These are phyloP conservation scores for Hysterangium stoloniferum DNA, from an alignment of 768 basidiomycete species.

Conservation along the genomic window DNA sequence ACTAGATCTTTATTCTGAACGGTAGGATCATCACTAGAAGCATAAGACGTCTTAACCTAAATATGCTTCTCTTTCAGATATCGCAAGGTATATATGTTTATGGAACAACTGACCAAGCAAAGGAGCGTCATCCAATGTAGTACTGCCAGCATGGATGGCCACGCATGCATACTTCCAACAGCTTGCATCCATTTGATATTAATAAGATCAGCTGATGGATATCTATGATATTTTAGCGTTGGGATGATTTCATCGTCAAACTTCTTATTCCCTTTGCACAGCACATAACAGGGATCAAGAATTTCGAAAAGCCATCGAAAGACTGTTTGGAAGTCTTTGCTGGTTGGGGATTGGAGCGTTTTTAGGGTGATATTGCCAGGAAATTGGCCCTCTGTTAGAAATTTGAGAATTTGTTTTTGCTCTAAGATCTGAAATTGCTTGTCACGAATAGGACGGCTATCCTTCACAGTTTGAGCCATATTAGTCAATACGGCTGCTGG, in stretches of 20 bases:
- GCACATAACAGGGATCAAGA: constrained; percentile 61
- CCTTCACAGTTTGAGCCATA: constrained; percentile 55
- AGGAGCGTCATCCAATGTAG: constrained; percentile 89
- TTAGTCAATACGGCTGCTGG: constrained; percentile 28
- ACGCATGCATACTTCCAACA: constrained; percentile 85
- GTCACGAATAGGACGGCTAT: constrained; percentile 74
- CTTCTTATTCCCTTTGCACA: constrained; percentile 41
- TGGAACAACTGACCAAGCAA: constrained; percentile 54
- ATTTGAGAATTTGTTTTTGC: constrained; percentile 69
- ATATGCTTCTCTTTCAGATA: not conserved
- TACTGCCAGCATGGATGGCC: constrained; percentile 82
- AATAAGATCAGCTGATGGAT: constrained; percentile 73
- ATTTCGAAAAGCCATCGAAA: constrained; percentile 69
- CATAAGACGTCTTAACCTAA: constrained; percentile 3
- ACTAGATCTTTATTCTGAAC: constrained; percentile 52
- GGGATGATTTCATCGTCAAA: constrained; percentile 80
- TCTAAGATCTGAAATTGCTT: constrained; percentile 63
- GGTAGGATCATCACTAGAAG: constrained; percentile 51
- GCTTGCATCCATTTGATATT: constrained; percentile 84
- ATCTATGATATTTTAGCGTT: constrained; percentile 65
- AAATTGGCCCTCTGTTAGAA: constrained; percentile 57
- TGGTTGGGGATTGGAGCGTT: constrained; percentile 69
- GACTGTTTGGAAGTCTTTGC: constrained; percentile 79
- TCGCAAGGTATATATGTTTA: not conserved
- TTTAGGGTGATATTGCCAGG: constrained; percentile 44